A percentile compares a stretch with the other conserved stretches of the same genome.
These are phyloP conservation scores for Helicostylum pulchrum DNA, from an alignment of 192 early-diverging fungal genomes.

Conservation along the genomic window DNA sequence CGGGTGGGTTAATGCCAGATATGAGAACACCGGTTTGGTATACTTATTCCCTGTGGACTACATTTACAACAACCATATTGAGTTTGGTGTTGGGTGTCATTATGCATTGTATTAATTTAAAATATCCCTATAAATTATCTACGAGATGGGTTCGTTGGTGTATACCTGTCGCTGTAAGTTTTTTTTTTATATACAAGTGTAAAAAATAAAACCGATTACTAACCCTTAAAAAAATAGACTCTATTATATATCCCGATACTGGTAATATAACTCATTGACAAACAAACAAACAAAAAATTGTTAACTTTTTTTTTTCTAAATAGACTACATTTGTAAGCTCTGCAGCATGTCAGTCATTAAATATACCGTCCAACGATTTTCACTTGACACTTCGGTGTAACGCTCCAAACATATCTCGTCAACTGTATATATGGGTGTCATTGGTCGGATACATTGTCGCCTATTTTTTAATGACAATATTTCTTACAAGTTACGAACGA, in stretches of 20 bases:
- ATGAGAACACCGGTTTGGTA: slow-evolving; percentile 54
- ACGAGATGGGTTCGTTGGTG: slow-evolving; percentile 50
- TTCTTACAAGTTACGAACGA: slow-evolving; percentile 70
- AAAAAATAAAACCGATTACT: not conserved
- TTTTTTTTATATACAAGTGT: not conserved
- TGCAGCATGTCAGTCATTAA: slow-evolving; percentile 40
- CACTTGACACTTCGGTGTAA: slow-evolving; percentile 41
- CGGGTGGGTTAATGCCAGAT: slow-evolving; percentile 50
- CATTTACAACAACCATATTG: slow-evolving; percentile 32
- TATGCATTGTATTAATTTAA: slow-evolving; percentile 43
- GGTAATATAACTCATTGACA: slow-evolving; percentile 11
- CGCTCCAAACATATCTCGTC: slow-evolving; percentile 46
- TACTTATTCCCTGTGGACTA: slow-evolving; percentile 45
- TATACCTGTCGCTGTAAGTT: slow-evolving; percentile 21
- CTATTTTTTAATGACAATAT: slow-evolving; percentile 63
- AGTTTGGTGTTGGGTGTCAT: slow-evolving; percentile 39
- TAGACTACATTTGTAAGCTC: slow-evolving; percentile 42
- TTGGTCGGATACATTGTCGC: slow-evolving; percentile 60
- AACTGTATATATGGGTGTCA: slow-evolving; percentile 57
- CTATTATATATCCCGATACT: slow-evolving; percentile 44
- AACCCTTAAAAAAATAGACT: slow-evolving; percentile 21
- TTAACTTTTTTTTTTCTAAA: not conserved
- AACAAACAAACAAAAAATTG: not conserved
- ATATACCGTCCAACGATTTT: slow-evolving; percentile 25
- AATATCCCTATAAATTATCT: slow-evolving; percentile 38